These are phyloP conservation scores for Abrus precatorius DNA, from an alignment of 306 rosid species.

Conservation along the genomic window DNA sequence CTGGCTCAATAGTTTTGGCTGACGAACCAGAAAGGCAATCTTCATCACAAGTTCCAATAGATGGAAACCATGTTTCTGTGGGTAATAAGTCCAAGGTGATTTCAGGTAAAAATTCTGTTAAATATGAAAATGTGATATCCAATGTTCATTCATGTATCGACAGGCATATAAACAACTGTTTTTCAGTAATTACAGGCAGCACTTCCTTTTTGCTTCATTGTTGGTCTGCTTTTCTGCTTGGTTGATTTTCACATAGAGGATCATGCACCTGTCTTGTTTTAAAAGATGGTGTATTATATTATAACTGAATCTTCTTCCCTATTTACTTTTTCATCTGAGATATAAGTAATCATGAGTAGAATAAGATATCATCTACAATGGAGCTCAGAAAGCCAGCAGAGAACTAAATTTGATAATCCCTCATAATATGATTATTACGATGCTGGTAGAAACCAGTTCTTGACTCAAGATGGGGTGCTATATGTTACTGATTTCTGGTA, in stretches of 20 bases:
- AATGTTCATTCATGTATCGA: constrained; percentile 20
- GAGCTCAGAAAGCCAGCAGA: neutral
- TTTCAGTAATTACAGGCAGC: neutral
- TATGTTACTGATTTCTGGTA: neutral
- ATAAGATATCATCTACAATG: neutral
- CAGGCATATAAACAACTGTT: neutral
- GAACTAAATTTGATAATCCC: neutral
- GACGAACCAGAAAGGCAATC: constrained; percentile 58
- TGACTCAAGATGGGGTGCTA: neutral
- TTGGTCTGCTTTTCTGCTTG: neutral
- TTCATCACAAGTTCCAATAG: constrained; percentile 48
- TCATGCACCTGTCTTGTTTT: neutral
- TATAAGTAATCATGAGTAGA: neutral
- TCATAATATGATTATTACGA: neutral
- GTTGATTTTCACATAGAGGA: neutral
- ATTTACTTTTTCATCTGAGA: constrained; percentile 2
- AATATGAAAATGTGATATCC: constrained; percentile 10
- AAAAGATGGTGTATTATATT: neutral
- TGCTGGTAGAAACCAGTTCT: too few relatives aligned
- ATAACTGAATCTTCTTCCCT: neutral
- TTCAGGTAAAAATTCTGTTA: constrained; percentile 50
- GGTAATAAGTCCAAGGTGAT: constrained; percentile 36
- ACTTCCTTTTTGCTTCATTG: neutral
- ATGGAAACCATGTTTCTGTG: constrained; percentile 44
- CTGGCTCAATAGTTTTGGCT: constrained; percentile 53